Evolutionary conservation across 306 rosid genomes (phyloP).

Genomic region (Arachis stenosperma): DNA sequence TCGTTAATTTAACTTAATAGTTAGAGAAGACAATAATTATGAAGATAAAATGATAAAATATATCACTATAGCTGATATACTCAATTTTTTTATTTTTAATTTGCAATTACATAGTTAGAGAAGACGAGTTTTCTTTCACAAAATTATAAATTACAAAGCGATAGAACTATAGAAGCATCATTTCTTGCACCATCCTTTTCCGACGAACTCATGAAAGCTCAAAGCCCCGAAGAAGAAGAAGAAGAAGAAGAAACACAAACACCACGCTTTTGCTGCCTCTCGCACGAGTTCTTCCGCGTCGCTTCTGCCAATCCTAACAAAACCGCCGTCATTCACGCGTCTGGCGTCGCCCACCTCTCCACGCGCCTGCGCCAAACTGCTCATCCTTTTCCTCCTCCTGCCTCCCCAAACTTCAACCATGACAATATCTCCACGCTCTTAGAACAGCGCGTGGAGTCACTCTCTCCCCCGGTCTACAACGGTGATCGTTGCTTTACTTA

Average conservation of each 20-base stretch:
- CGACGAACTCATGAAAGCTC: slow-evolving; percentile 24
- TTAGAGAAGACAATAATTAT: no score
- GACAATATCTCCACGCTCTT: slow-evolving; percentile 38
- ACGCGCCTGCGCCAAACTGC: slow-evolving; percentile 26
- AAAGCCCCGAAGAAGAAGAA: neutral
- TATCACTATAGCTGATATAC: no score
- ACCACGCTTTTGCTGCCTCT: slow-evolving; percentile 57
- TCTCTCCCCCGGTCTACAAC: slow-evolving; percentile 51
- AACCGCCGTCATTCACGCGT: slow-evolving; percentile 72
- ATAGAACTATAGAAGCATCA: no score
- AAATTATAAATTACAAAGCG: no score
- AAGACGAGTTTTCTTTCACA: no score
- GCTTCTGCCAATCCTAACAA: slow-evolving; percentile 63
- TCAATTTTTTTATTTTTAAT: no score
- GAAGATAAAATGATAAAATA: no score
- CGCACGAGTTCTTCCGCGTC: slow-evolving; percentile 61
- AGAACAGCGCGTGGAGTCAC: slow-evolving; percentile 35
- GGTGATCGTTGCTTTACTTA: slow-evolving; percentile 73
- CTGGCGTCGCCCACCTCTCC: slow-evolving; percentile 52
- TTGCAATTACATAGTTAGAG: no score
- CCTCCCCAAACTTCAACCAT: slow-evolving; percentile 8
- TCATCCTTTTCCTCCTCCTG: neutral
- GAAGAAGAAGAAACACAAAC: neutral
- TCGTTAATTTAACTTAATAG: no score
- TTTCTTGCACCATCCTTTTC: no score